Conservation (phyloP, 352 stramenopile genomes). For the Pythium grandisporangium region DNA sequence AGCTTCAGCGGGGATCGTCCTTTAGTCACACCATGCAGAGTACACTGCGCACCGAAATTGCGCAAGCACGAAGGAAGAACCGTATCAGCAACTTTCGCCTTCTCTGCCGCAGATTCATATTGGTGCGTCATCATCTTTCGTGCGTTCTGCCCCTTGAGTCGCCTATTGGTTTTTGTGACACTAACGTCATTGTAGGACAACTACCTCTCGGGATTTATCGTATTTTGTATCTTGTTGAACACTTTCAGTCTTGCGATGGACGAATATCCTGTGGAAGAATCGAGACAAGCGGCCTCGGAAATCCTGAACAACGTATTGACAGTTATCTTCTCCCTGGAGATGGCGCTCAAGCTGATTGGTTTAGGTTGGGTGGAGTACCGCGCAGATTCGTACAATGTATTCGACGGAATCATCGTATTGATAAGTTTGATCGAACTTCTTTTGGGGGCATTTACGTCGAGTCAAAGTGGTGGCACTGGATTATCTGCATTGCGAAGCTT, state of each 20-base stretch:
- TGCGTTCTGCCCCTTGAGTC: too few species aligned
- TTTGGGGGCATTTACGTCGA: constrained; percentile 15
- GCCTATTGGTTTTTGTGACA: too few species aligned
- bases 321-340: constrained; percentile 34
- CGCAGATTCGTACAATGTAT: constrained; percentile 40
- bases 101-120: constrained; percentile 11
- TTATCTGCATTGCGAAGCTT: constrained; percentile 77
- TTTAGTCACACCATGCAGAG: constrained; percentile 7
- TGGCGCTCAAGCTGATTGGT: constrained; percentile 52
- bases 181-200: constrained; percentile 15
- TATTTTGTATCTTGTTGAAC: constrained; percentile 53
- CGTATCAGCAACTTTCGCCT: constrained; percentile 8
- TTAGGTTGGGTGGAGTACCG: constrained; percentile 33
- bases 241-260: constrained; percentile 49
- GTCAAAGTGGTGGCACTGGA: constrained; percentile 21
- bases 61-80: constrained; percentile 11
- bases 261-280: constrained; percentile 20
- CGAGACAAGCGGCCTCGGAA: constrained; percentile 12
- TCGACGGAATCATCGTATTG: constrained; percentile 47
- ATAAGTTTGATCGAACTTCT: constrained; percentile 35
- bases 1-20: not conserved
- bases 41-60: constrained; percentile 8
- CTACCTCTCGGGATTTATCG: constrained; percentile 24
- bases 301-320: constrained; percentile 28
- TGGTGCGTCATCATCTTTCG: too few species aligned